phyloP scores from a whole-genome alignment of 208 protist genomes.

The Trypanosoma rangeli region DNA sequence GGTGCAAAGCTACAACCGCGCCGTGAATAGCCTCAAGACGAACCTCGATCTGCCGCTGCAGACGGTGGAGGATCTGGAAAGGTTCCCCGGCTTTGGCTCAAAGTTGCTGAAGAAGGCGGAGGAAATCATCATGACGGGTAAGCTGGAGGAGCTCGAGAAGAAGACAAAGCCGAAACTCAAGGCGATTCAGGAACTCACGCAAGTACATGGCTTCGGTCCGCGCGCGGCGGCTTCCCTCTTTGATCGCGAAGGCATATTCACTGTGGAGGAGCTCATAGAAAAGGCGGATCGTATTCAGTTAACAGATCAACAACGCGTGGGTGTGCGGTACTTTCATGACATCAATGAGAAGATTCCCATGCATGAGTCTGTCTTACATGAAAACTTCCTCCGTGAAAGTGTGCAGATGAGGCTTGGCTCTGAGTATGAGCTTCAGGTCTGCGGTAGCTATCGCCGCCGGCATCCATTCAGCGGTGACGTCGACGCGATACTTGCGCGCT shows the following conservation, averaged over 20 bases:
- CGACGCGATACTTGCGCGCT: slow-evolving; percentile 83
- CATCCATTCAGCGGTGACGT: slow-evolving; percentile 87
- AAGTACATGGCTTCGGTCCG: slow-evolving; percentile 88
- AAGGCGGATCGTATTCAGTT: slow-evolving; percentile 77
- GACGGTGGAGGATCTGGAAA: slow-evolving; percentile 64
- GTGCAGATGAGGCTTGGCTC: slow-evolving; percentile 55
- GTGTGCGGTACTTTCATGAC: slow-evolving; percentile 91
- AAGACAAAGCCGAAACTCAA: slow-evolving; percentile 91
- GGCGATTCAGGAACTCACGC: slow-evolving; percentile 86
- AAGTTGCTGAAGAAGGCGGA: slow-evolving; percentile 89
- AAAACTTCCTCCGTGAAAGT: slow-evolving; percentile 75
- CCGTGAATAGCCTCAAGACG: slow-evolving; percentile 83
- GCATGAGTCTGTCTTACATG: slow-evolving; percentile 86
- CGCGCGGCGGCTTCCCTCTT: slow-evolving; percentile 81
- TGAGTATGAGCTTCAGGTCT: slow-evolving; percentile 81
- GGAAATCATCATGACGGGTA: slow-evolving; percentile 88
- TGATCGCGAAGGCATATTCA: slow-evolving; percentile 88
- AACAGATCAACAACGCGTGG: slow-evolving; percentile 82
- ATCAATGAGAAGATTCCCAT: slow-evolving; percentile 93
- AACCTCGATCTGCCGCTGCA: slow-evolving; percentile 80
- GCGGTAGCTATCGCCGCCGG: slow-evolving; percentile 87
- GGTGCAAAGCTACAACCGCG: slow-evolving; percentile 78
- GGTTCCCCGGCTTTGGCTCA: slow-evolving; percentile 75
- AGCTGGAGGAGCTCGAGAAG: slow-evolving; percentile 87
- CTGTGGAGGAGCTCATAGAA: slow-evolving; percentile 85